These are phyloP conservation scores for rapeseed (Brassica napus) DNA, from an alignment of 345 rosid species.

Conservation along the genomic window Da-Ae NC_063446.1:16260501-16261000, in stretches of 20 bases:
- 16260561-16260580: conserved; percentile 81
- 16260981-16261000: conserved; percentile 83
- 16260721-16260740: conserved; percentile 75
- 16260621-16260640: conserved; percentile 52
- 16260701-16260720: conserved; percentile 54
- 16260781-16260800: conserved; percentile 86
- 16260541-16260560: conserved; percentile 63
- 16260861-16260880: conserved; percentile 1
- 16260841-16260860: not conserved
- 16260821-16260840: conserved; percentile 48
- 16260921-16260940: conserved; percentile 87
- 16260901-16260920: conserved; percentile 14
- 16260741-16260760: conserved; percentile 94
- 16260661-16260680: conserved; percentile 63
- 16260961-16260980: conserved; percentile 96
- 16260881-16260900: conserved; percentile 3
- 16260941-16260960: conserved; percentile 81
- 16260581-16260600: conserved; percentile 75
- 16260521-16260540: conserved; percentile 77
- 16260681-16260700: conserved; percentile 53
- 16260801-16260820: conserved; percentile 77
- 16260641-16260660: conserved; percentile 53
- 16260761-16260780: conserved; percentile 58
- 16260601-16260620: conserved; percentile 49
- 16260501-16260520: conserved; percentile 64